Evolutionary conservation across 352 stramenopile species (phyloP), one percentile per base, ranked within the genome.

Genomic region (Globisporangium rhizosaccharum): DNA sequence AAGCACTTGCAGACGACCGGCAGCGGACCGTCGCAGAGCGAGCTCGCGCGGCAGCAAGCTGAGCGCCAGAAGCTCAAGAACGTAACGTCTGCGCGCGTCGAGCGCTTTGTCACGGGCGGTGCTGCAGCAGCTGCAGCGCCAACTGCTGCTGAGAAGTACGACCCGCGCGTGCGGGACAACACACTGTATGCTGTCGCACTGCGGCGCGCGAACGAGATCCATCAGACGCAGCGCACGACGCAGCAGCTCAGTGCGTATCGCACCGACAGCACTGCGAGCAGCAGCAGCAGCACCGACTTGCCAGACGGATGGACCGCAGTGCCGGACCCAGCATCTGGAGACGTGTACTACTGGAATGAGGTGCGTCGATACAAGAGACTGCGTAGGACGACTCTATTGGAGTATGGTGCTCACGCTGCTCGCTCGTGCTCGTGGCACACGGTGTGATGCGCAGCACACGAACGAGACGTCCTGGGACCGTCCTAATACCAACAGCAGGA

Each of bases 301-400:
- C 72, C 70, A 2, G 42, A 64, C n/a, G 77, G 66, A 20, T 94
- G 84, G 82, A 73, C 76, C n/a, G 62, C 78, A 49, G 64, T 79
- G 0, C 37, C 69, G 17, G 84, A 92, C 54, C 63, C 77, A 3
- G 48, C 47, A 1, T 81, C 71, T 4, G 76, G 82, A 4, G 76
- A 90, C 15, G 62, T 48, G 49, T 94, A 94, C 67, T 94, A 85
- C 59, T 94, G 82, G 80, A 90, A 92, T 50, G 70, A 94, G 73
- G 84, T 90, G 33, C 33, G 57, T 36, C 7, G 30, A 2, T 36
- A 36, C 30, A 36, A 2, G 7, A 36, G 3, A 7, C 30, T 36
- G 30, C 3, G 7, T 36, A 36, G 30, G 7, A 7, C 30, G 30
- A 36, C 30, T 36, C 30, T 36, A 2, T 36, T 36, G 30, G 30